Evolutionary conservation across 1,284 basidiomycete genomes (phyloP).

Genomic region (Cryptococcus neoformans): DNA sequence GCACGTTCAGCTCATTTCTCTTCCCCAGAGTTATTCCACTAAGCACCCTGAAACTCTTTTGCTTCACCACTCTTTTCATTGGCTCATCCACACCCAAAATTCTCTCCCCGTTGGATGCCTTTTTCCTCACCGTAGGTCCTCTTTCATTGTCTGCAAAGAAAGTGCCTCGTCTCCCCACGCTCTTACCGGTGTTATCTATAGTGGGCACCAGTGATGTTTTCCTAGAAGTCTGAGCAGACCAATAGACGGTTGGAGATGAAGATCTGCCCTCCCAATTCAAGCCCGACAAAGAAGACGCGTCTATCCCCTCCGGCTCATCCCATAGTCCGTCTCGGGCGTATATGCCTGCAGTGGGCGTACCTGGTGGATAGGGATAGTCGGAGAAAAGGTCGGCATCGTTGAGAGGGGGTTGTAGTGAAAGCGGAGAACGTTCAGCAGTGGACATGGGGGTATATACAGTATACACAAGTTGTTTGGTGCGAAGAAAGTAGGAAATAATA

Average conservation of each 20-base stretch:
- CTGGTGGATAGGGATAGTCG: constrained; percentile 6
- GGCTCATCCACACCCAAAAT: too few species aligned
- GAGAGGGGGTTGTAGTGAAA: too few species aligned
- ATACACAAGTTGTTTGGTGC: too few species aligned
- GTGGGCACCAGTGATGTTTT: not conserved
- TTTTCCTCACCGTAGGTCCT: too few species aligned
- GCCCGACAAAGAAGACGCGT: not conserved
- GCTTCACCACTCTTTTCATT: constrained; percentile 17
- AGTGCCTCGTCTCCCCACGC: too few species aligned
- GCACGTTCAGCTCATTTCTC: constrained; percentile 26
- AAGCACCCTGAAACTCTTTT: constrained; percentile 25
- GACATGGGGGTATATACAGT: too few species aligned
- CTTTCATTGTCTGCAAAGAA: too few species aligned
- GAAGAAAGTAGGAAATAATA: too few species aligned
- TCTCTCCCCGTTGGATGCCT: too few species aligned
- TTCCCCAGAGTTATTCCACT: constrained; percentile 25
- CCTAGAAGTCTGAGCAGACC: constrained; percentile 2
- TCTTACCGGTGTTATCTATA: too few species aligned
- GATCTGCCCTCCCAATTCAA: not conserved
- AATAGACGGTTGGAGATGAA: constrained; percentile 1
- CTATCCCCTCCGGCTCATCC: constrained; percentile 34
- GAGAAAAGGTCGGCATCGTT: too few species aligned
- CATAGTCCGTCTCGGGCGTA: constrained; percentile 41
- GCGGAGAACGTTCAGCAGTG: too few species aligned
- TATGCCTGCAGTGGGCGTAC: constrained; percentile 34